phyloP scores from a whole-genome alignment of 2,329 filamentous ascomycete species.

The Aspergillus texensis region DNA sequence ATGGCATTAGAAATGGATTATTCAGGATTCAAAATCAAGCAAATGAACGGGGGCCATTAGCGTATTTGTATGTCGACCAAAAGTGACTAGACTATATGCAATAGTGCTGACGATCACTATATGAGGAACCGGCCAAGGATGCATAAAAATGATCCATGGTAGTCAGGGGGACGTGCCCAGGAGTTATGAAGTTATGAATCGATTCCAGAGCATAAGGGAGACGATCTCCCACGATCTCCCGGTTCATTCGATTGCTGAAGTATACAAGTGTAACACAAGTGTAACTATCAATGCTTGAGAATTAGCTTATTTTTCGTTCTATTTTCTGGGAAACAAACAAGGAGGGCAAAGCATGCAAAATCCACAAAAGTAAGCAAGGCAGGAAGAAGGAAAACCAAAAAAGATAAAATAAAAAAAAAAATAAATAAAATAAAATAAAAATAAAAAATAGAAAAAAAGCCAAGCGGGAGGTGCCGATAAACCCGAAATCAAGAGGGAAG shows the following conservation, averaged over 20 bases:
- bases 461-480: slow-evolving; percentile 17
- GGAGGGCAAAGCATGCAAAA: neutral
- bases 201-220: neutral
- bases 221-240: neutral
- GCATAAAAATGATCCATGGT: neutral
- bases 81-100: neutral
- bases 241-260: neutral
- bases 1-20: neutral
- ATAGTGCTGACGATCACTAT: neutral
- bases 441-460: neutral
- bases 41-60: neutral
- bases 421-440: slow-evolving; percentile 2
- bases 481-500: slow-evolving; percentile 9
- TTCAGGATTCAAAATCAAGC: neutral
- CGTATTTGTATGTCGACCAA: neutral
- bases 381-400: neutral
- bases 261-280: neutral
- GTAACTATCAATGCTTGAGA: neutral
- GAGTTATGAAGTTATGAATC: neutral
- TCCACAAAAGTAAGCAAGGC: neutral
- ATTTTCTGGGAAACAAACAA: neutral
- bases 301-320: neutral
- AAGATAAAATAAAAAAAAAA: neutral
- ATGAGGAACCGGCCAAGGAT: neutral
- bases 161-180: neutral